Evolutionary conservation across 441 rosid species (phyloP).

Genomic region (Arabidopsis lyrata): DNA sequence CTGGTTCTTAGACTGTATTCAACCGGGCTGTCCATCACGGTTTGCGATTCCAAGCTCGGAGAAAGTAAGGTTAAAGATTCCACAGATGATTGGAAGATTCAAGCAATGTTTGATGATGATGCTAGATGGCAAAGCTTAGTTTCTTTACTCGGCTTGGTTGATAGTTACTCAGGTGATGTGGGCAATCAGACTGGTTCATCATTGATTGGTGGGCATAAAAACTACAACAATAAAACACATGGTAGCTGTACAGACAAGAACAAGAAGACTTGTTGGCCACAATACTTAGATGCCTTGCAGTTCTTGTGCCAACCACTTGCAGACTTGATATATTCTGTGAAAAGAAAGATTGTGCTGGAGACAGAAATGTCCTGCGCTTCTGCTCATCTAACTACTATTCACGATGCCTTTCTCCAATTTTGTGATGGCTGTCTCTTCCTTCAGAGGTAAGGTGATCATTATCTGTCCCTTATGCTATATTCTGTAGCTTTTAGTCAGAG

Average conservation of each 20-base stretch:
- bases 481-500: constrained; percentile 7
- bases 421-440: constrained; percentile 56
- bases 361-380: constrained; percentile 50
- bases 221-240: constrained; percentile 42
- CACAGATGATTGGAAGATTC: constrained; percentile 52
- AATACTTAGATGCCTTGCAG: constrained; percentile 65
- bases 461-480: constrained; percentile 35
- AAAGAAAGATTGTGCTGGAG: constrained; percentile 61
- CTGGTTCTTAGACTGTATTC: constrained; percentile 79
- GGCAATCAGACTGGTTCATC: constrained; percentile 27
- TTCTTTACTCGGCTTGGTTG: constrained; percentile 53
- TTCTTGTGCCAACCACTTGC: constrained; percentile 90
- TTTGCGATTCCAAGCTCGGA: constrained; percentile 47
- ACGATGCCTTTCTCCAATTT: constrained; percentile 65
- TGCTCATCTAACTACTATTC: constrained; percentile 56
- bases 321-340: constrained; percentile 66
- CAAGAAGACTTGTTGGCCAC: constrained; percentile 48
- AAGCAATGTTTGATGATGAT: constrained; percentile 55
- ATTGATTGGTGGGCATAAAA: constrained; percentile 29
- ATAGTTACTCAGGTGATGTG: constrained; percentile 45
- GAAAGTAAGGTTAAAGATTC: constrained; percentile 45
- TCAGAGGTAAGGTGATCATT: constrained; percentile 55
- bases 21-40: constrained; percentile 57
- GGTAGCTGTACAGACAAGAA: constrained; percentile 47
- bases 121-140: constrained; percentile 53